Base-by-base conservation (phyloP, 495 filamentous ascomycete genomes). In the Penicillium manginii region DNA sequence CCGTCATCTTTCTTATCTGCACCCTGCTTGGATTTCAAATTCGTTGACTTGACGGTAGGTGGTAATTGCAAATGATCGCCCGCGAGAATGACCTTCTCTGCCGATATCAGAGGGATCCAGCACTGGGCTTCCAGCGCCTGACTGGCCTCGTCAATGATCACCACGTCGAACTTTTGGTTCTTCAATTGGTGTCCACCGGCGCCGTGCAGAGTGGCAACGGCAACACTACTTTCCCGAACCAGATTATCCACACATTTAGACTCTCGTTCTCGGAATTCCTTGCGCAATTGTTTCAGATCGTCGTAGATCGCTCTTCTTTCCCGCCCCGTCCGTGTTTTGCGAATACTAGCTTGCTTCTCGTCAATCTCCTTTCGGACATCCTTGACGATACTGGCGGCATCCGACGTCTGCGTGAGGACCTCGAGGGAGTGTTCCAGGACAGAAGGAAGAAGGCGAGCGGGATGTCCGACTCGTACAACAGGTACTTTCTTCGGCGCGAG, bases 81-180 rank as follows among this genome's bases (percentile, higher is more conserved):
- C 2, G 94, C 94, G 46, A 96, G 87, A 4, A 98, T 87, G 1
- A 92, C 85, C 76, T 97, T 97, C 52, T 83, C 86, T 2, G 91
- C 91, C 9, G 80, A 72, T 15, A 97, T 78, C 31, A 98, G 73
- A 14, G 96, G 86, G n/a, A 97, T 92, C 94, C 94, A 98, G 73
- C 93, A 98, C 71, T 98, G 94, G 1, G 96, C 92, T 71, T 98
- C 94, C 14, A 98, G 80, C 3, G 94, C 94, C 70, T 98, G 94
- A 68, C 90, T 94, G 0, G 92, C 94, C 75, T 98, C 94, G 66
- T 98, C 94, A 40, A 98, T 90, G 32, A 98, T 84, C 2, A 98
- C 91, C 4, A 97, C 90, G 69, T 99, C 94, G 62, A 99, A 99
- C 54, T 84, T 73, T 66, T 96, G 87, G 55, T 86, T 82, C 59